Conservation (phyloP, 352 stramenopile genomes). For the Pseudoperonospora humuli region DNA sequence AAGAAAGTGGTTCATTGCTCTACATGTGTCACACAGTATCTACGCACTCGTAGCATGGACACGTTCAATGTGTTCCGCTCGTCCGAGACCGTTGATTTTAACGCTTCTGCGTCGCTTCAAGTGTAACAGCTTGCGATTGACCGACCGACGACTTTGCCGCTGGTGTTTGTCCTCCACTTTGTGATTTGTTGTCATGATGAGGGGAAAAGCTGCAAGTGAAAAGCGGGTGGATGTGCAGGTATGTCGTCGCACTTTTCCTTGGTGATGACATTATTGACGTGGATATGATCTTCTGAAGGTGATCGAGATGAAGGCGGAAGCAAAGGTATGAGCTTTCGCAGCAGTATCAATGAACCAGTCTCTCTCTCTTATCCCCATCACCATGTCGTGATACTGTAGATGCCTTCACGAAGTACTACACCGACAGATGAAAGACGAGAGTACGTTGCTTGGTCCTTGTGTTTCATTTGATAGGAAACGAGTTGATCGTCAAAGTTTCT, state of each 20-base stretch:
- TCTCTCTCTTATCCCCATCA: no score
- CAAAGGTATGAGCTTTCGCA: slow-evolving; percentile 2
- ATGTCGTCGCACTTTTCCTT: no score
- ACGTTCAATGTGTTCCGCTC: slow-evolving; percentile 20
- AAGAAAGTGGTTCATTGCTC: slow-evolving; percentile 25
- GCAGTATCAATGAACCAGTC: neutral
- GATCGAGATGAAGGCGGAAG: slow-evolving; percentile 12
- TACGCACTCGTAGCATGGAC: slow-evolving; percentile 8
- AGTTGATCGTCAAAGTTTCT: no score
- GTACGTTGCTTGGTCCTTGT: slow-evolving; percentile 6
- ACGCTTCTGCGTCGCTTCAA: slow-evolving; percentile 23
- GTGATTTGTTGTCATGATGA: slow-evolving; percentile 17
- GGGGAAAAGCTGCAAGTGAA: slow-evolving; percentile 20
- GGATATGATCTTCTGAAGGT: neutral
- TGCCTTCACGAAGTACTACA: slow-evolving; percentile 3
- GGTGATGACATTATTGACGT: neutral
- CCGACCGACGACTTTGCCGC: neutral
- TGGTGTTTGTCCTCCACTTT: no score
- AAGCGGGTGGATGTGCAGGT: no score
- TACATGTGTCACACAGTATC: slow-evolving; percentile 8
- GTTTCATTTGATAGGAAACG: no score
- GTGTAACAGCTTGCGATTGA: slow-evolving; percentile 1
- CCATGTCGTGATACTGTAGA: slow-evolving; percentile 1
- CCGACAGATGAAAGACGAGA: slow-evolving; percentile 31
- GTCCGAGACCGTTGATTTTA: slow-evolving; percentile 7